Evolutionary conservation across 441 rosid species (phyloP).

Genomic region (Lepidium campestre): DNA sequence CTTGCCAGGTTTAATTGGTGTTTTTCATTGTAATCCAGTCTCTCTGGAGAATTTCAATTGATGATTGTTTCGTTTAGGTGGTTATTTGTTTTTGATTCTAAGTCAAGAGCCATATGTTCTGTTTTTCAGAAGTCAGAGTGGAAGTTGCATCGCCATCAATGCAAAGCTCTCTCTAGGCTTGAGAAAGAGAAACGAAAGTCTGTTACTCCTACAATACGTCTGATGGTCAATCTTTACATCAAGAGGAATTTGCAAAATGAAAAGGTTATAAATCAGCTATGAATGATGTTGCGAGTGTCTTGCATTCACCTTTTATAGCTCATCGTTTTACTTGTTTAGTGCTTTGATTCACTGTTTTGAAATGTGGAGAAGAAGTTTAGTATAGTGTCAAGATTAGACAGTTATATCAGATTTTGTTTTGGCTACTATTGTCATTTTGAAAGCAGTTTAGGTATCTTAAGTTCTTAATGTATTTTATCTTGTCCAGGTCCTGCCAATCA

Average conservation of each 20-base stretch:
- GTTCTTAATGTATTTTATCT: background rate
- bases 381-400: background rate
- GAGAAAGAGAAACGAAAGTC: constrained; percentile 53
- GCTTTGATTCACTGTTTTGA: background rate
- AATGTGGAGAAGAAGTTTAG: background rate
- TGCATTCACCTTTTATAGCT: background rate
- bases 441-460: background rate
- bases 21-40: background rate
- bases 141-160: constrained; percentile 85
- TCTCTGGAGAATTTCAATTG: background rate
- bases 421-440: background rate
- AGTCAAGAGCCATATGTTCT: too few species aligned
- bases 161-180: constrained; percentile 56
- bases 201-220: constrained; percentile 72
- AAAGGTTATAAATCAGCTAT: constrained; percentile 38
- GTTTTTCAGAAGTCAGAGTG: constrained; percentile 67
- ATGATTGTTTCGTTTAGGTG: background rate
- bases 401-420: background rate
- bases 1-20: constrained; percentile 60
- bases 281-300: background rate
- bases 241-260: constrained; percentile 60
- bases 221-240: constrained; percentile 71
- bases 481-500: constrained; percentile 50
- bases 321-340: background rate
- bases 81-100: background rate